These are phyloP conservation scores for Astrothelium macrocarpum DNA, from an alignment of 495 filamentous ascomycete species.

Conservation along the genomic window DNA sequence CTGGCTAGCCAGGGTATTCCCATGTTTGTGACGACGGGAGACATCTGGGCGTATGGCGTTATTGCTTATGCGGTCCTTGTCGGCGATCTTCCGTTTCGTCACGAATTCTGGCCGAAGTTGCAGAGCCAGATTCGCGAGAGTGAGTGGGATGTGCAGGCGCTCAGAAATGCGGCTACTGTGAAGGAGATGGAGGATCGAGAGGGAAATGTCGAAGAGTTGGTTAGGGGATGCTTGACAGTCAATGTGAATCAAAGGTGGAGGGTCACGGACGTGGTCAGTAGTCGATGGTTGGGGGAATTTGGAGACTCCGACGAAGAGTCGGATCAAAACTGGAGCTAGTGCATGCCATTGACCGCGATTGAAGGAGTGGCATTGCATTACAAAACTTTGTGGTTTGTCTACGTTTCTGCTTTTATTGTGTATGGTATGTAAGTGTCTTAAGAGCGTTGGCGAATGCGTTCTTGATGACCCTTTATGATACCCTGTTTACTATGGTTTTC, in stretches of 20 bases:
- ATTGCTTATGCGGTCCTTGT: constrained; percentile 54
- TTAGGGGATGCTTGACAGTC: constrained; percentile 33
- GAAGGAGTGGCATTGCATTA: neutral
- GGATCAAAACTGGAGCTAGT: neutral
- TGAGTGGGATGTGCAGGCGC: constrained; percentile 48
- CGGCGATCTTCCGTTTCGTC: constrained; percentile 59
- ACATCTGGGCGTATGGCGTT: constrained; percentile 68
- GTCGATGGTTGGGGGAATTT: constrained; percentile 45
- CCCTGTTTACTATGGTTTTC: neutral
- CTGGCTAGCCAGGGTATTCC: constrained; percentile 34
- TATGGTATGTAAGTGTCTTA: neutral
- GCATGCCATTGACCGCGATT: neutral
- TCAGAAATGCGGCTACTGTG: constrained; percentile 25
- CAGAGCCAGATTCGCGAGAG: constrained; percentile 51
- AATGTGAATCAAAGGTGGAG: constrained; percentile 29
- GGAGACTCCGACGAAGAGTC: constrained; percentile 17
- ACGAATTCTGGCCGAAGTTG: constrained; percentile 50
- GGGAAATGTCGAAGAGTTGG: constrained; percentile 23
- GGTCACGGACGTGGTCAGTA: constrained; percentile 38
- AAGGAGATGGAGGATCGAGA: constrained; percentile 12
- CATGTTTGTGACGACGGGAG: constrained; percentile 47
- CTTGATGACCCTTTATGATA: constrained; percentile 7
- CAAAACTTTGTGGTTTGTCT: neutral
- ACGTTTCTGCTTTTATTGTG: neutral
- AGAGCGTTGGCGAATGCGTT: constrained; percentile 1